These are phyloP conservation scores for Fusarium sulawesiense DNA, from an alignment of 2,329 filamentous ascomycete genomes.

Conservation along the genomic window DNA sequence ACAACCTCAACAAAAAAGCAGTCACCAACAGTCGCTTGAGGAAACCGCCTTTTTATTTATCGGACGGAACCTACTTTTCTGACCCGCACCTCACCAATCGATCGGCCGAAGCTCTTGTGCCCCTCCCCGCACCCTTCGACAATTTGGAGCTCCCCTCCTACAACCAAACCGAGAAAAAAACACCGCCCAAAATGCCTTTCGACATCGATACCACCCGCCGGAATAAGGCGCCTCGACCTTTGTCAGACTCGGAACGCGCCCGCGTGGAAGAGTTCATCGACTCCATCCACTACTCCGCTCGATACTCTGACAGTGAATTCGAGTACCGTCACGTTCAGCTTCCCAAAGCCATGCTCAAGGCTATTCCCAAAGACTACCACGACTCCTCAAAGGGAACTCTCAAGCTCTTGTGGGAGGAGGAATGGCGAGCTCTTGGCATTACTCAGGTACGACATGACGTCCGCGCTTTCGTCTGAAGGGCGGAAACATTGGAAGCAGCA, in stretches of 20 bases:
- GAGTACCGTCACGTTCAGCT: conserved; percentile 99
- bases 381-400: conserved; percentile 89
- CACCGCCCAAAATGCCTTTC: conserved; percentile 47
- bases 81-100: conserved; percentile 34
- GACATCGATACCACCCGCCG: conserved; percentile 84
- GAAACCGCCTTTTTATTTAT: conserved; percentile 6
- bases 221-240: conserved; percentile 84
- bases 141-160: conserved; percentile 22
- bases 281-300: conserved; percentile 94
- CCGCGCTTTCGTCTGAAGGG: neutral
- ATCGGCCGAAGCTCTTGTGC: conserved; percentile 38
- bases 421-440: conserved; percentile 97
- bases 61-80: conserved; percentile 19
- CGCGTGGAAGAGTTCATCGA: conserved; percentile 92
- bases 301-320: conserved; percentile 91
- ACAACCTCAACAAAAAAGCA: neutral
- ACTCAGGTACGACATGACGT: conserved; percentile 76
- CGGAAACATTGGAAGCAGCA: neutral
- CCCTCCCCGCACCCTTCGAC: conserved; percentile 37
- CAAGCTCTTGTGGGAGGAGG: conserved; percentile 97
- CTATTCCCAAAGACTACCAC: conserved; percentile 94
- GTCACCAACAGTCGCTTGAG: neutral
- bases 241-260: conserved; percentile 84
- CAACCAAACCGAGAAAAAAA: conserved; percentile 6
- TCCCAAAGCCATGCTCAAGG: conserved; percentile 98